Evolutionary conservation across 306 rosid species (phyloP).

Genomic region (Myrica gale): DNA sequence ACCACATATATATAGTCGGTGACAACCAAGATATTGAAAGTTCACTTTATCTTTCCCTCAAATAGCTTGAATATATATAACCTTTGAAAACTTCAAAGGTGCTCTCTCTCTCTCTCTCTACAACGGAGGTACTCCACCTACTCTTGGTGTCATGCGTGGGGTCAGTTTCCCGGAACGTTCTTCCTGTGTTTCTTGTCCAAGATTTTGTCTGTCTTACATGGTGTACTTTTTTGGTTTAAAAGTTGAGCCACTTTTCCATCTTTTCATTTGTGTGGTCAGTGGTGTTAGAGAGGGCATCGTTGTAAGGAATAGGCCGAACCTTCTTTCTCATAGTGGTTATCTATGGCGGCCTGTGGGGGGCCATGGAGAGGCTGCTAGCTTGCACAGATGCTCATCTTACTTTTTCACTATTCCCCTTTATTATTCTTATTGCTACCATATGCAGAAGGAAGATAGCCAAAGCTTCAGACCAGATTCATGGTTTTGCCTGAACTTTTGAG

Average conservation of each 20-base stretch:
- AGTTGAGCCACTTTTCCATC: conserved; percentile 7
- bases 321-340: conserved; percentile 8
- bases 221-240: conserved; percentile 4
- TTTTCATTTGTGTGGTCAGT: conserved; percentile 15
- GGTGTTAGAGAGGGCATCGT: not conserved
- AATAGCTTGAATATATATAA: not conserved
- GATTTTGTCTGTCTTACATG: conserved; percentile 1
- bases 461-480: not conserved
- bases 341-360: conserved; percentile 17
- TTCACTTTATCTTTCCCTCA: conserved; percentile 10
- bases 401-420: conserved; percentile 18
- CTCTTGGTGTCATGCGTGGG: conserved; percentile 26
- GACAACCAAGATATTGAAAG: conserved; percentile 12
- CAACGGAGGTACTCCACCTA: conserved; percentile 9
- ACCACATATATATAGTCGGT: conserved; percentile 5
- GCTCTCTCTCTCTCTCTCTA: not conserved
- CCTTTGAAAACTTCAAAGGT: conserved; percentile 12
- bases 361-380: conserved; percentile 19
- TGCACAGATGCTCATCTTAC: conserved; percentile 25
- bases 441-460: not conserved
- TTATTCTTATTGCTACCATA: conserved; percentile 17
- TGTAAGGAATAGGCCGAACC: not conserved
- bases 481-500: not conserved
- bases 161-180: conserved; percentile 18
- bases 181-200: conserved; percentile 4